Conservation (phyloP, 495 filamentous ascomycete genomes). For the Xylaria longipes region DNA sequence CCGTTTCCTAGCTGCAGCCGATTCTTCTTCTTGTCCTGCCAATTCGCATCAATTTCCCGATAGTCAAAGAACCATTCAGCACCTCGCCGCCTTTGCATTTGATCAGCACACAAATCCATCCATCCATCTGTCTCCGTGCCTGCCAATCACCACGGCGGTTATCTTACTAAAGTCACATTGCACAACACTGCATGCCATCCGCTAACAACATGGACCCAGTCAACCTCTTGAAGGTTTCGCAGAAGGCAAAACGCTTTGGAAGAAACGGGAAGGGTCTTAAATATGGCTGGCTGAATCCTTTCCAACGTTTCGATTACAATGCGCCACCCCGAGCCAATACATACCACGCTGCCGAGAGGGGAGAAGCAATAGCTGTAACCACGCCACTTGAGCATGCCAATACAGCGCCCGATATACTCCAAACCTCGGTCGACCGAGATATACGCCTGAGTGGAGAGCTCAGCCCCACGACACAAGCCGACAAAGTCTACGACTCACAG, state of each 20-base stretch:
- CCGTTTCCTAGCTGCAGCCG: neutral
- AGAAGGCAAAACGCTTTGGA: slow-evolving; percentile 37
- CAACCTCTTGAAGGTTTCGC: slow-evolving; percentile 43
- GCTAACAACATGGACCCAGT: slow-evolving; percentile 46
- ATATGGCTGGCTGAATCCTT: slow-evolving; percentile 40
- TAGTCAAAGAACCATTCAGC: neutral
- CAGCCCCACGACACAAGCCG: slow-evolving; percentile 20
- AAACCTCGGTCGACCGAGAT: slow-evolving; percentile 30
- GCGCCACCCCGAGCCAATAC: slow-evolving; percentile 34
- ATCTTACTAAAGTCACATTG: neutral
- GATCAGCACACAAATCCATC: neutral
- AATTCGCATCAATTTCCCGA: slow-evolving; percentile 1
- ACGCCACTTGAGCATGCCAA: slow-evolving; percentile 29
- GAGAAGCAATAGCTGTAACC: slow-evolving; percentile 6
- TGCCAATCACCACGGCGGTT: neutral
- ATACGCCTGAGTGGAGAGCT: slow-evolving; percentile 32
- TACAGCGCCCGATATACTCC: slow-evolving; percentile 35
- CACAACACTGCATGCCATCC: slow-evolving; percentile 11
- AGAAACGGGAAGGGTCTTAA: slow-evolving; percentile 35
- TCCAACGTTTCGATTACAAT: slow-evolving; percentile 39
- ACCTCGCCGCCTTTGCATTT: neutral
- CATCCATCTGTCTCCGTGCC: neutral
- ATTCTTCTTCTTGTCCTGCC: neutral
- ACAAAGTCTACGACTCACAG: slow-evolving; percentile 34
- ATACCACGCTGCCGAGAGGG: slow-evolving; percentile 35